A percentile compares a stretch with the other conserved stretches of the same genome.
Conservation (phyloP, 192 early-diverging fungal species). For the Coemansia sp. region DNA sequence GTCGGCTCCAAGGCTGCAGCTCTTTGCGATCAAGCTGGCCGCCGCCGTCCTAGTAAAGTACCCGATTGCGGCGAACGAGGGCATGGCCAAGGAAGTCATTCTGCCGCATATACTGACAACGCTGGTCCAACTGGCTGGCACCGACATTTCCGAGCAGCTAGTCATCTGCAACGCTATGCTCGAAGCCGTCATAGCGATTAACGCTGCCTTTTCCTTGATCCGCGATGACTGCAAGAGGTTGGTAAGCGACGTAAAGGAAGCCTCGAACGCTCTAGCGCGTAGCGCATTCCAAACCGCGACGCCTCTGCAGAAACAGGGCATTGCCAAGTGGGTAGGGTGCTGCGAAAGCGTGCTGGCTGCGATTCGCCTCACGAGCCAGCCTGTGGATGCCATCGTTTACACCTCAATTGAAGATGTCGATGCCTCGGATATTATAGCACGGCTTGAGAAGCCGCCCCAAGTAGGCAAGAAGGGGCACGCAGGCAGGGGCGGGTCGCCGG, state of each 20-base stretch:
- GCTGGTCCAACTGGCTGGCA: slow-evolving; percentile 32
- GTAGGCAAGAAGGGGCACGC: background rate
- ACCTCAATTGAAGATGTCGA: slow-evolving; percentile 17
- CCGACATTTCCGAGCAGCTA: slow-evolving; percentile 31
- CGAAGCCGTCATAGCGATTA: slow-evolving; percentile 27
- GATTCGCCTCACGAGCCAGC: background rate
- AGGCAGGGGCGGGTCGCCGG: background rate
- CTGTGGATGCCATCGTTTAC: background rate
- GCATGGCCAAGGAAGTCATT: slow-evolving; percentile 54
- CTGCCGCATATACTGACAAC: slow-evolving; percentile 53
- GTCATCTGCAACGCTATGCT: slow-evolving; percentile 44
- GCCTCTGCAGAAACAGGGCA: slow-evolving; percentile 12
- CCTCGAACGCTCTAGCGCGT: slow-evolving; percentile 17
- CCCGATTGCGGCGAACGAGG: slow-evolving; percentile 43
- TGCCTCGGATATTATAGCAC: slow-evolving; percentile 1
- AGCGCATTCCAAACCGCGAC: background rate
- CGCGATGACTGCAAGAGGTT: slow-evolving; percentile 33
- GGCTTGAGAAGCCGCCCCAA: slow-evolving; percentile 8
- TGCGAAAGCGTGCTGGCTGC: slow-evolving; percentile 24
- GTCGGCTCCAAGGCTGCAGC: slow-evolving; percentile 33
- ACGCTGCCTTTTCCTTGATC: slow-evolving; percentile 20
- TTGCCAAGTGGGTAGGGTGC: slow-evolving; percentile 34
- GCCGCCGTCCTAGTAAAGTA: slow-evolving; percentile 45
- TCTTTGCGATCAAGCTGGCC: slow-evolving; percentile 49
- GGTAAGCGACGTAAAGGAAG: slow-evolving; percentile 19